These are phyloP conservation scores for Tricholoma flavovirens DNA, from an alignment of 768 basidiomycete genomes.

Conservation along the genomic window DNA sequence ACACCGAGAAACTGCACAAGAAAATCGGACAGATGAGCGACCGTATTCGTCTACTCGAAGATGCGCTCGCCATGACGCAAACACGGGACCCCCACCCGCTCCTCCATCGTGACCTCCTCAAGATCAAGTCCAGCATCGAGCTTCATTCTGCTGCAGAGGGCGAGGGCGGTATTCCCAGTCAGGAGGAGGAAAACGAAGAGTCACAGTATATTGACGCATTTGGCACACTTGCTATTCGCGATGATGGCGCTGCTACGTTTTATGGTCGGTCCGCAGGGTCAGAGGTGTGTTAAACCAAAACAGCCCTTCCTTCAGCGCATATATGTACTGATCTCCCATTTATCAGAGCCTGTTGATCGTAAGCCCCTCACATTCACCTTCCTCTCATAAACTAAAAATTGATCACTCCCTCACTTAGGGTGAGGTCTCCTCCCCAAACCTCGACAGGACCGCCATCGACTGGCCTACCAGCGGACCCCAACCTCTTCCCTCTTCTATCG, in stretches of 20 bases:
- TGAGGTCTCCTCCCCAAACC: conserved; percentile 21
- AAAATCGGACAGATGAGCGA: conserved; percentile 67
- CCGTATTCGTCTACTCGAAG: conserved; percentile 67
- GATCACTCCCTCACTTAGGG: conserved; percentile 19
- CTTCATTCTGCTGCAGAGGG: conserved; percentile 52
- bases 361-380: conserved; percentile 16
- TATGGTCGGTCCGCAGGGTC: conserved; percentile 69
- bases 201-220: conserved; percentile 61
- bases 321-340: background rate
- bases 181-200: conserved; percentile 29
- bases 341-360: conserved; percentile 54
- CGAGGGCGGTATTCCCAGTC: conserved; percentile 18
- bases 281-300: conserved; percentile 42
- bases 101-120: conserved; percentile 52
- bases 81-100: conserved; percentile 54
- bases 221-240: conserved; percentile 62
- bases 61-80: conserved; percentile 49
- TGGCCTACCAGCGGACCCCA: conserved; percentile 9
- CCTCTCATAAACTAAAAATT: background rate
- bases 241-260: conserved; percentile 66
- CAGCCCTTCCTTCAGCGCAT: background rate
- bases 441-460: conserved; percentile 5
- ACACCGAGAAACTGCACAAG: conserved; percentile 62
- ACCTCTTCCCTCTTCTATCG: conserved; percentile 20
- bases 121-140: conserved; percentile 65